Conservation (phyloP, 371 early-diverging fungal species). For the Mortierella sp. region DNA sequence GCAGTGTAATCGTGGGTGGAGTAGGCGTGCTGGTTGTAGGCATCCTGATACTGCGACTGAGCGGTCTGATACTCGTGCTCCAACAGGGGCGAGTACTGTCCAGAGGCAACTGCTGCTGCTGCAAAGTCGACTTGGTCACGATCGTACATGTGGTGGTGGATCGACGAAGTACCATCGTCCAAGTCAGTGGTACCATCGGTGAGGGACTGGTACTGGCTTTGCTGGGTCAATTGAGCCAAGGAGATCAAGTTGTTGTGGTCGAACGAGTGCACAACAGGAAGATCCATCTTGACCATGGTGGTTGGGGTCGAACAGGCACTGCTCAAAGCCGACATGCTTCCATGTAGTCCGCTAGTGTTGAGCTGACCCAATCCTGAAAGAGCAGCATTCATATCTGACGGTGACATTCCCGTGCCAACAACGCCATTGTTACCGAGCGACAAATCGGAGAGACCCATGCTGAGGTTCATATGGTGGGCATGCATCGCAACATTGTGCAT, state of each 20-base stretch:
- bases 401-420: slow-evolving; percentile 10
- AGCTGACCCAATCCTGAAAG: slow-evolving; percentile 31
- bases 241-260: slow-evolving; percentile 27
- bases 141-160: slow-evolving; percentile 21
- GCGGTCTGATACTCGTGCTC: slow-evolving; percentile 26
- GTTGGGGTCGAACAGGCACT: slow-evolving; percentile 45
- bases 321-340: slow-evolving; percentile 25
- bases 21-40: slow-evolving; percentile 23
- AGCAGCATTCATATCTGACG: slow-evolving; percentile 5
- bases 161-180: neutral
- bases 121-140: slow-evolving; percentile 27
- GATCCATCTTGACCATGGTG: slow-evolving; percentile 43
- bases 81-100: slow-evolving; percentile 32
- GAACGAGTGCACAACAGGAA: slow-evolving; percentile 17
- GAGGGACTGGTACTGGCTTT: slow-evolving; percentile 19
- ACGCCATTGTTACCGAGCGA: slow-evolving; percentile 22
- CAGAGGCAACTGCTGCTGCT: slow-evolving; percentile 1
- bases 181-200: neutral
- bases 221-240: slow-evolving; percentile 25
- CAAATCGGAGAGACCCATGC: slow-evolving; percentile 35
- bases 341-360: slow-evolving; percentile 16
- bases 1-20: slow-evolving; percentile 19
- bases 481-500: slow-evolving; percentile 40
- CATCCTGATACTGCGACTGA: slow-evolving; percentile 21
- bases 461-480: slow-evolving; percentile 44